Evolutionary conservation across 2,329 filamentous ascomycete species (phyloP).

Genomic region (Sporothrix pallida): DNA sequence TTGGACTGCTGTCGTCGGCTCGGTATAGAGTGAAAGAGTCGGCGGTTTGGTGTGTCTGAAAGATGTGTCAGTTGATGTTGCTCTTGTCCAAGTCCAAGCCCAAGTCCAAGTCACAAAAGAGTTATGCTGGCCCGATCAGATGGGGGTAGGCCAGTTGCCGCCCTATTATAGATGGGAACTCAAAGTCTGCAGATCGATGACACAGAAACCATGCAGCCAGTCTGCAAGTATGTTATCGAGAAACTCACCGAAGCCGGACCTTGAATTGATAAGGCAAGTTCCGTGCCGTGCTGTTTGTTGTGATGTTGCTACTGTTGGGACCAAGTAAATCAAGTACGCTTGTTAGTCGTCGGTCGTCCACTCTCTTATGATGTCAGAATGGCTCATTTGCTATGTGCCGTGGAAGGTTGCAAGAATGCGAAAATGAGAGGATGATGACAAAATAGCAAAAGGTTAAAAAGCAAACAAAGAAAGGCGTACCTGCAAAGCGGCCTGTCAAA

Average conservation of each 20-base stretch:
- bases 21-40: background rate
- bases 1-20: slow-evolving; percentile 11
- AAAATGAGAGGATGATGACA: no score
- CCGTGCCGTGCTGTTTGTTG: background rate
- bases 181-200: background rate
- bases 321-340: background rate
- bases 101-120: background rate
- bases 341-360: slow-evolving; percentile 1
- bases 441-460: background rate
- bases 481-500: background rate
- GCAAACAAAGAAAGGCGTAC: background rate
- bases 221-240: background rate
- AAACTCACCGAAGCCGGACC: slow-evolving; percentile 25
- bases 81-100: background rate
- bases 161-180: background rate
- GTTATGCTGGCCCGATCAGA: background rate
- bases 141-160: background rate
- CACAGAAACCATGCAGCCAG: background rate
- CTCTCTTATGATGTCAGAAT: slow-evolving; percentile 14
- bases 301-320: background rate
- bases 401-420: background rate
- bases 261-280: background rate
- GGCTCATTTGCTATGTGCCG: background rate
- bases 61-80: background rate
- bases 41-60: background rate